Evolutionary conservation across 2,329 filamentous ascomycete genomes (phyloP), one percentile per base, ranked within the genome.

Genomic region (Mycosphaerella sp.): DNA sequence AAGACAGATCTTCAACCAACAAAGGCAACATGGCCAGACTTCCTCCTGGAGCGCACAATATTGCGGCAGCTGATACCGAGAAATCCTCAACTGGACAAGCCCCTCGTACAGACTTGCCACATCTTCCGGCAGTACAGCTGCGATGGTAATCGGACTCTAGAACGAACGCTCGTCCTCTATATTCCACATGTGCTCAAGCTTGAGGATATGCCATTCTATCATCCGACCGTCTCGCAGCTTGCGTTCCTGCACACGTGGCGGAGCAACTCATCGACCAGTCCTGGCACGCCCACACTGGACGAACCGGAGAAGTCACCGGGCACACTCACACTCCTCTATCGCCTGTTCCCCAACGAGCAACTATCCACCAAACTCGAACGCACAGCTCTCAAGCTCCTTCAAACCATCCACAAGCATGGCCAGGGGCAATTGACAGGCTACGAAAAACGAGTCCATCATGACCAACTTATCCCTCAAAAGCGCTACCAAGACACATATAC

Each of bases 401-500:
- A 81, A 34, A 80, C 83, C 17, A 75, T 89, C 38, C 77, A 86
- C 73, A 91, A 90, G 69, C 87, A 92, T 66, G 84, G 85, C 26
- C 77, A 84, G 62, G 84, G 87, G 6, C 74, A 74, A 6, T 74
- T 77, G 42, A 72, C 74, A 23, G 87, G 87, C 54, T 88, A 95
- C 70, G 77, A 84, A 57, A 95, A 95, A 68, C 81, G 87, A 50
- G 87, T 92, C 0, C 80, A 90, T 46, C 91, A 95, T 70, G 91
- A 97, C 69, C 76, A 84, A 17, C 73, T 97, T 31, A 78, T 97
- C 8, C 82, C 89, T 0, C 89, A 91, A 64, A 80, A 84, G 48
- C 73, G 76, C 0, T 84, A 95, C 50, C 92, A 97, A 68, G 82
- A 91, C 64, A 91, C 85, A 0, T 97, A 96, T 68, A 78, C 85